These are phyloP conservation scores for Misopates orontium DNA, from an alignment of 257 asterid genomes.

Conservation along the genomic window DNA sequence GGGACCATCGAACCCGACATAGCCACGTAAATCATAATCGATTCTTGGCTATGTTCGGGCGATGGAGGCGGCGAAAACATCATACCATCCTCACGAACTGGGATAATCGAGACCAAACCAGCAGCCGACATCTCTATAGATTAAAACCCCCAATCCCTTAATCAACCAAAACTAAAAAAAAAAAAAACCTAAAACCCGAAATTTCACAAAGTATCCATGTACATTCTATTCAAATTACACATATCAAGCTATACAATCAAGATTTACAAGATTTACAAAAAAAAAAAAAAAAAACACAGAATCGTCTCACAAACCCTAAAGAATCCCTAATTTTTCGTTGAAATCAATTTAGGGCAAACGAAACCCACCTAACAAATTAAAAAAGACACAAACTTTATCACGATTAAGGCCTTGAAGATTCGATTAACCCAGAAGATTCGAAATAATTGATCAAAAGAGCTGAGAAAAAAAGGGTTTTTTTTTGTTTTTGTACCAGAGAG, in stretches of 20 bases:
- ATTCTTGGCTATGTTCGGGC: constrained; percentile 33
- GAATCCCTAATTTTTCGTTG: not conserved
- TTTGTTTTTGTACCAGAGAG: constrained; percentile 34
- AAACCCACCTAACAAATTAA: not conserved
- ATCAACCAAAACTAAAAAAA: not conserved
- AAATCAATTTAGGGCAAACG: not conserved
- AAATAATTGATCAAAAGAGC: not conserved
- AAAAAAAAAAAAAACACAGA: not conserved
- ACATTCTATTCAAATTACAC: not conserved
- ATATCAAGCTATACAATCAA: not conserved
- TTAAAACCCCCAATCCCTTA: not conserved
- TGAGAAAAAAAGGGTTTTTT: not conserved
- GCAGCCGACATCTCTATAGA: constrained; percentile 44
- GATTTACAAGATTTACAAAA: too few relatives aligned
- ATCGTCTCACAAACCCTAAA: constrained; percentile 14
- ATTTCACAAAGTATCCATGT: not conserved
- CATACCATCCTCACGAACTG: constrained; percentile 33
- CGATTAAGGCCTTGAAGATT: not conserved
- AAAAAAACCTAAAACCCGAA: not conserved
- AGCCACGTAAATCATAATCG: constrained; percentile 46
- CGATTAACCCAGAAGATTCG: not conserved
- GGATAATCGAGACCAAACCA: constrained; percentile 43
- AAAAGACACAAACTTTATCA: not conserved
- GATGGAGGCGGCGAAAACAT: constrained; percentile 22
- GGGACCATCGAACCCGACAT: constrained; percentile 56